Percentiles rank a stretch among this genome's conserved stretches.
Conservation (phyloP, 148 eudicot species). For the Bassia scoparia region DNA sequence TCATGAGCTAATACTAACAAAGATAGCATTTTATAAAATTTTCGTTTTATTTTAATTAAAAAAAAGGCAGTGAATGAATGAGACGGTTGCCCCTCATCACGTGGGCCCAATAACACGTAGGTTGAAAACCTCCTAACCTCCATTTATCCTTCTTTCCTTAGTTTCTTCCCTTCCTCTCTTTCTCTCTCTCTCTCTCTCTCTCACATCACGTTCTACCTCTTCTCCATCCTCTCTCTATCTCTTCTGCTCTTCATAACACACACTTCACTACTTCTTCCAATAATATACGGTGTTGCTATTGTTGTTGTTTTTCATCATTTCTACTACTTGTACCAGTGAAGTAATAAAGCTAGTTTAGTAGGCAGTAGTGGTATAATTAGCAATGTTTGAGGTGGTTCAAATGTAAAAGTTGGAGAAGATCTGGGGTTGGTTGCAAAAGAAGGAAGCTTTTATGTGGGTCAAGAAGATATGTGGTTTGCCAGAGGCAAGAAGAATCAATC, state of each 20-base stretch:
- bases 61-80: constrained; percentile 14
- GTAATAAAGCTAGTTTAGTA: no score
- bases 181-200: neutral
- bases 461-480: constrained; percentile 40
- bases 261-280: constrained; percentile 3
- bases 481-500: constrained; percentile 24
- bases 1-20: no score
- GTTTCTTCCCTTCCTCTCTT: neutral
- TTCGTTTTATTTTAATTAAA: no score
- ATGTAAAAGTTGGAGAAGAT: no score
- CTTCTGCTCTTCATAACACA: constrained; percentile 3
- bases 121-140: constrained; percentile 26
- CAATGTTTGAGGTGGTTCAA: neutral
- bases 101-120: constrained; percentile 28
- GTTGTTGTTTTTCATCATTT: no score
- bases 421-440: neutral
- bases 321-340: no score
- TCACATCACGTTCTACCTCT: constrained; percentile 12
- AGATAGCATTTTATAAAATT: no score
- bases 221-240: neutral
- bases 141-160: neutral
- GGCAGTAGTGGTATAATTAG: neutral
- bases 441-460: constrained; percentile 34
- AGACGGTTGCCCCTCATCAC: constrained; percentile 23
- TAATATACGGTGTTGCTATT: no score